A percentile compares a stretch with the other conserved stretches of the same genome.
Evolutionary conservation across 306 rosid genomes (phyloP).

Genomic region (Inga leiocalycina): DNA sequence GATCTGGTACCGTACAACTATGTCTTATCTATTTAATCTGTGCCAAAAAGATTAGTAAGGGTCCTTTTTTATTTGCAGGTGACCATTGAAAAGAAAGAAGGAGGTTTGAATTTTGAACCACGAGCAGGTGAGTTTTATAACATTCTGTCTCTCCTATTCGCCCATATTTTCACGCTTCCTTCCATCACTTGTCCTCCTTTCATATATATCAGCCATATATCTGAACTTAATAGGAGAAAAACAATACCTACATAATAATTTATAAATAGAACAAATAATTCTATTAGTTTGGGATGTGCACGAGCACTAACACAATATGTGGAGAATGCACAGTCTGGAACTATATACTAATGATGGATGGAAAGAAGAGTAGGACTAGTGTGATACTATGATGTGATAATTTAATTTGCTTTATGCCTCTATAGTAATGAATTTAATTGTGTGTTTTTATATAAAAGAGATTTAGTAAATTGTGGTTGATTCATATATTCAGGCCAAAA

Average conservation of each 20-base stretch:
- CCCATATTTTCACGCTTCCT: slow-evolving; percentile 15
- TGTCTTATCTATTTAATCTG: slow-evolving; percentile 7
- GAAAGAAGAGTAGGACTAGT: background rate
- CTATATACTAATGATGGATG: background rate
- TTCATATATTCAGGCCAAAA: background rate
- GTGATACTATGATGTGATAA: background rate
- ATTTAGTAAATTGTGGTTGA: background rate
- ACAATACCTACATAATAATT: background rate
- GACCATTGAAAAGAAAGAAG: background rate
- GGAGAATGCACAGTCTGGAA: background rate
- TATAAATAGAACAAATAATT: slow-evolving; percentile 1
- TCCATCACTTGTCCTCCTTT: slow-evolving; percentile 34
- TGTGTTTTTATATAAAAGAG: background rate
- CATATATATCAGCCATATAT: slow-evolving; percentile 23
- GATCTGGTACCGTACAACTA: slow-evolving; percentile 32
- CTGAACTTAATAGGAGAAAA: background rate
- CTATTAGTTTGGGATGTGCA: background rate
- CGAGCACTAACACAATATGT: background rate
- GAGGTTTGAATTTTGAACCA: slow-evolving; percentile 28
- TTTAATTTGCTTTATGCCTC: background rate
- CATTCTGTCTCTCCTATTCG: slow-evolving; percentile 25
- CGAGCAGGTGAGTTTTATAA: slow-evolving; percentile 10
- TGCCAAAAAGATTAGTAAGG: background rate
- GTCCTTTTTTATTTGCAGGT: background rate
- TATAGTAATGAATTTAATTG: background rate